Evolutionary conservation across 306 rosid genomes (phyloP).

Genomic region (Prunus dulcis): DNA sequence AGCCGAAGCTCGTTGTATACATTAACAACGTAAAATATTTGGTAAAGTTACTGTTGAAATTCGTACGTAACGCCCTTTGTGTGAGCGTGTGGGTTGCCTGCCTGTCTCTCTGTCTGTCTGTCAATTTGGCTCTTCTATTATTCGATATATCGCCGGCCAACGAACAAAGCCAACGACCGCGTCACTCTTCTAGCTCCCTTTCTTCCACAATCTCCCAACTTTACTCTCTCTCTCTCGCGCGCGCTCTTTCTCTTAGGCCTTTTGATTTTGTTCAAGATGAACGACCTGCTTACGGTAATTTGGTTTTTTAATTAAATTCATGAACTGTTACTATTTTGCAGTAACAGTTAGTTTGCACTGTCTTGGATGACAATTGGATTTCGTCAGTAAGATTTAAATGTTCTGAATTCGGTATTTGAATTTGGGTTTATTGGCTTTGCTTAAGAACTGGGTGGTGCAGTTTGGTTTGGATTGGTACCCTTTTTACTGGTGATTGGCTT

Average conservation of each 20-base stretch:
- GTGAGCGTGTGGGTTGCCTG: not conserved
- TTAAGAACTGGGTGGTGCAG: not conserved
- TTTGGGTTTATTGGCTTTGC: slow-evolving; percentile 2
- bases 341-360: slow-evolving; percentile 12
- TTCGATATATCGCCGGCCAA: slow-evolving; percentile 40
- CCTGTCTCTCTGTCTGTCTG: slow-evolving; percentile 23
- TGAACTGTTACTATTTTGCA: not conserved
- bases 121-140: slow-evolving; percentile 26
- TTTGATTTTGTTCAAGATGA: slow-evolving; percentile 52
- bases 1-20: not conserved
- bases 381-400: not conserved
- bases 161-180: slow-evolving; percentile 17
- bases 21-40: not conserved
- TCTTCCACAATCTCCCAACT: slow-evolving; percentile 7
- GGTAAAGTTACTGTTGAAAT: not conserved
- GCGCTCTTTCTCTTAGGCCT: not conserved
- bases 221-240: not conserved
- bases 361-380: slow-evolving; percentile 17
- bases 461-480: not conserved
- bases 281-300: slow-evolving; percentile 87
- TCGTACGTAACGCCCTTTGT: slow-evolving; percentile 24
- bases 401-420: slow-evolving; percentile 8
- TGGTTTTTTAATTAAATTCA: not conserved
- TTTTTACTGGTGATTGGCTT: slow-evolving; percentile 5
- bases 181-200: slow-evolving; percentile 5